Base-by-base conservation (phyloP, 73 alveolate genomes). In the Symbiodinium pilosum region DNA sequence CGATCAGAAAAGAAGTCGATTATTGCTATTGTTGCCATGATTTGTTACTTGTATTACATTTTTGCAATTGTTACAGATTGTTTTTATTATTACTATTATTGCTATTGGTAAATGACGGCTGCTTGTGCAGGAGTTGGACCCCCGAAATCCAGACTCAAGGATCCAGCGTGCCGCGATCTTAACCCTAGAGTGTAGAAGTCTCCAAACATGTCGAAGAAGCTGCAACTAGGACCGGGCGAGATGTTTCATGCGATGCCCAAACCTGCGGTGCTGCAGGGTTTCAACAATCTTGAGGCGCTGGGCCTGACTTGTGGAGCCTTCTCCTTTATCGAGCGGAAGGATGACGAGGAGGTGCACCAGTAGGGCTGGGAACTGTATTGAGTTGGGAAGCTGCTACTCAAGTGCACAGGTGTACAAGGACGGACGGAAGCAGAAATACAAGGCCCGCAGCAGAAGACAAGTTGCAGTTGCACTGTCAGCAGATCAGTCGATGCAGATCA, bases 351-450 rank as follows among this genome's bases (percentile, higher is more conserved):
- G 77, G 96, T 52, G 26, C 2, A 28, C 59, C 6, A 47, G 14
- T 14, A 47, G 59, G 59, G 59, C 6, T 47, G 59, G 59, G 59
- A 47, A 14, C 21, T 47, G 59, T n/a, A n/a, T n/a, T n/a, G n/a
- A n/a, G n/a, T n/a, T n/a, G n/a, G n/a, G n/a, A n/a, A n/a, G n/a
- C n/a, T n/a, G n/a, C n/a, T n/a, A n/a, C n/a, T n/a, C n/a, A n/a
- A n/a, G n/a, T n/a, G n/a, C n/a, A n/a, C 20, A 89, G 96, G 96
- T 89, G 75, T 89, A 89, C 83, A 89, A 89, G 54, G 96, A 89
- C 42, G 96, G 96, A 4, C 86, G 96, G 26, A 40, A 89, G 39
- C 75, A 68, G 38, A 89, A 89, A 12, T 89, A 68, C 96, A 24
- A 89, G 96, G 96, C 56, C 85, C 26, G 12, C 21, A 39, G 28